Evolutionary conservation across 352 stramenopile species (phyloP).

Genomic region (Pythium dissimile): DNA sequence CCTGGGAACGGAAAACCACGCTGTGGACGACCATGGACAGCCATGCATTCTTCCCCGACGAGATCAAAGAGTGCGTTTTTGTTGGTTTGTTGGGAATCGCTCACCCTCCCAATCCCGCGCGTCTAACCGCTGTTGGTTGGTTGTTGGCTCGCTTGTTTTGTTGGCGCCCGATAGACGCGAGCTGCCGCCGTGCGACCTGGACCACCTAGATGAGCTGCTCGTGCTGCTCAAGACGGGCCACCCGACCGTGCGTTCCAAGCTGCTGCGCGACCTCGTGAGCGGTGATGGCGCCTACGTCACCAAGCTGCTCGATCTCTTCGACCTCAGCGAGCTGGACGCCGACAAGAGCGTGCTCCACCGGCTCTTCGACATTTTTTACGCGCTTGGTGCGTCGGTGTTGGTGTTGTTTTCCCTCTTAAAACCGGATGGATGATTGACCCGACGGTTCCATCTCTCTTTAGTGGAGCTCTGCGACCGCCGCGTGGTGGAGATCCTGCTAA

Average conservation of each 20-base stretch:
- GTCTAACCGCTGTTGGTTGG: too few relatives aligned
- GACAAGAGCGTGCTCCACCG: conserved; percentile 56
- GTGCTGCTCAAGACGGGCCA: conserved; percentile 58
- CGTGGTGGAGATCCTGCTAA: conserved; percentile 69
- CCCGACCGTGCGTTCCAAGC: conserved; percentile 44
- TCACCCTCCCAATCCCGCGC: too few relatives aligned
- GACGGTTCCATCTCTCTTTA: conserved; percentile 19
- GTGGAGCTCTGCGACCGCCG: conserved; percentile 72
- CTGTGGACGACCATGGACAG: conserved; percentile 1
- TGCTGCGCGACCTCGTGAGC: conserved; percentile 42
- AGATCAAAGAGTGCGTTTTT: conserved; percentile 52
- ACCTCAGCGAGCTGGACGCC: conserved; percentile 61
- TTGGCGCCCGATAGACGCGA: conserved; percentile 31
- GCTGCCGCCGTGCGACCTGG: conserved; percentile 59
- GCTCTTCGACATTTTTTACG: conserved; percentile 78
- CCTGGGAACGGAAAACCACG: background rate
- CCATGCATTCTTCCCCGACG: conserved; percentile 45
- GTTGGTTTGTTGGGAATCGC: too few relatives aligned
- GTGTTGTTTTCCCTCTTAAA: background rate
- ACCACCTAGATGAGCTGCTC: conserved; percentile 63
- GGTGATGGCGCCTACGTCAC: conserved; percentile 69
- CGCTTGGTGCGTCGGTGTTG: conserved; percentile 34
- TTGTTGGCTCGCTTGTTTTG: too few relatives aligned
- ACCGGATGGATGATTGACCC: too few relatives aligned
- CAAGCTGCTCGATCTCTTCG: conserved; percentile 72